A percentile compares a stretch with the other conserved stretches of the same genome.
phyloP scores from a whole-genome alignment of 192 early-diverging fungal genomes.

The Entomortierella lignicola region DNA sequence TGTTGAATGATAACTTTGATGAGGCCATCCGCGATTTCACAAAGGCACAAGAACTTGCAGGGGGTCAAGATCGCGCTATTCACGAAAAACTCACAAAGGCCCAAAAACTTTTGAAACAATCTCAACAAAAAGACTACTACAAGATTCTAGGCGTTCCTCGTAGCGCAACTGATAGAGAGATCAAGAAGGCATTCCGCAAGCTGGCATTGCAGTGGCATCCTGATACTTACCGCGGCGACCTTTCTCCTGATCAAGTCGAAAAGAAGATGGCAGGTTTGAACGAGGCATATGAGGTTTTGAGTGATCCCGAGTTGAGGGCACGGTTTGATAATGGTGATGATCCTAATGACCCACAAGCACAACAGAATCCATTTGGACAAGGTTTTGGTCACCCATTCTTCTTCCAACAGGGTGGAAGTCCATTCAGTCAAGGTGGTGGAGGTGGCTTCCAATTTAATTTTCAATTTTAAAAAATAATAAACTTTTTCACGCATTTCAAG shows the following conservation, averaged over 20 bases:
- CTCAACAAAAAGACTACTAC: conserved; percentile 90
- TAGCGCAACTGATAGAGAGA: conserved; percentile 78
- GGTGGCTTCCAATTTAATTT: conserved; percentile 60
- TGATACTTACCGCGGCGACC: conserved; percentile 82
- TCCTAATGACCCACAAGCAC: conserved; percentile 76
- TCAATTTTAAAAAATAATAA: conserved; percentile 33
- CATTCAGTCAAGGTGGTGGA: conserved; percentile 45
- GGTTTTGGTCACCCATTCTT: conserved; percentile 64
- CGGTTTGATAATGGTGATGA: conserved; percentile 83
- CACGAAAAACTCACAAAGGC: conserved; percentile 70
- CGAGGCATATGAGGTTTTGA: conserved; percentile 90
- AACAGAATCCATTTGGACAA: conserved; percentile 63
- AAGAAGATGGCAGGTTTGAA: conserved; percentile 95
- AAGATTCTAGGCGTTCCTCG: conserved; percentile 89
- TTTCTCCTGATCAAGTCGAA: conserved; percentile 79
- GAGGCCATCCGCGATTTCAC: conserved; percentile 79
- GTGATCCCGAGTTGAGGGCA: conserved; percentile 69
- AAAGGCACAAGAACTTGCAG: conserved; percentile 72
- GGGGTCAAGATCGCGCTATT: conserved; percentile 66
- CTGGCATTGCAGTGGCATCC: conserved; percentile 90
- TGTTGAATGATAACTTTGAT: conserved; percentile 81
- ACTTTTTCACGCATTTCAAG: neutral
- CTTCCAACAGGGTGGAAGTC: conserved; percentile 67
- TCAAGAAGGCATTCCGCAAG: conserved; percentile 94
- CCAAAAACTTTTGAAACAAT: conserved; percentile 65